phyloP scores from a whole-genome alignment of 202 grass and related monocot species.

The Eragrostis tef region DNA sequence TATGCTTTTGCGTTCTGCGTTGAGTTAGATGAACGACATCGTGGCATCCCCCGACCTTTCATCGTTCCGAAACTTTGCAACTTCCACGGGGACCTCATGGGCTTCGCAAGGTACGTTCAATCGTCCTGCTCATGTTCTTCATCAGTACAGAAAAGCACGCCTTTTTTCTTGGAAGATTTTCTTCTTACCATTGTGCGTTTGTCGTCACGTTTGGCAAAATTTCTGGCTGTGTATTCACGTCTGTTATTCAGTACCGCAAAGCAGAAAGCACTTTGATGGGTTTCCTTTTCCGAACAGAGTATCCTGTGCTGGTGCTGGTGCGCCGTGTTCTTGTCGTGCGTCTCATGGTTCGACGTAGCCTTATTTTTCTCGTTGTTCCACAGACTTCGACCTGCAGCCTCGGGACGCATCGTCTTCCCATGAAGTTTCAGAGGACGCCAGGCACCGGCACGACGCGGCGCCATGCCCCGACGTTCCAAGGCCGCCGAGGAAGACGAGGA shows the following conservation, averaged over 20 bases:
- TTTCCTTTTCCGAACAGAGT: background rate
- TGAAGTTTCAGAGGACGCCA: slow-evolving; percentile 33
- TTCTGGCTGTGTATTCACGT: background rate
- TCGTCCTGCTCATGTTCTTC: slow-evolving; percentile 19
- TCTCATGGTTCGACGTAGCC: background rate
- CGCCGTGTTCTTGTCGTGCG: background rate
- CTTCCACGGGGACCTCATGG: slow-evolving; percentile 59
- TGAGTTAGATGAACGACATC: slow-evolving; percentile 53
- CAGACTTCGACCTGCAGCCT: slow-evolving; percentile 67
- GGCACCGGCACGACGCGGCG: background rate
- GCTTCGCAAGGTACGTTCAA: slow-evolving; percentile 60
- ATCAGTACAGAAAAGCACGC: background rate
- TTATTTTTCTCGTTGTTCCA: background rate
- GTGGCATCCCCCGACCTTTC: slow-evolving; percentile 49
- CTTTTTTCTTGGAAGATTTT: slow-evolving; percentile 17
- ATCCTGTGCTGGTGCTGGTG: no score
- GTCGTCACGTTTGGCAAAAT: background rate
- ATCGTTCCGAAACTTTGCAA: slow-evolving; percentile 43
- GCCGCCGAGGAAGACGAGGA: slow-evolving; percentile 42
- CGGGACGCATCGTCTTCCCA: slow-evolving; percentile 31
- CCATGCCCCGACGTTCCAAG: slow-evolving; percentile 56
- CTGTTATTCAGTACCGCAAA: no score
- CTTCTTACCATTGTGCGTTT: background rate
- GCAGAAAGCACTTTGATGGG: no score
- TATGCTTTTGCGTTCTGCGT: background rate